Evolutionary conservation across 2,329 filamentous ascomycete species (phyloP), one percentile per base, ranked within the genome.

Genomic region (Didymosphaeria variabile): DNA sequence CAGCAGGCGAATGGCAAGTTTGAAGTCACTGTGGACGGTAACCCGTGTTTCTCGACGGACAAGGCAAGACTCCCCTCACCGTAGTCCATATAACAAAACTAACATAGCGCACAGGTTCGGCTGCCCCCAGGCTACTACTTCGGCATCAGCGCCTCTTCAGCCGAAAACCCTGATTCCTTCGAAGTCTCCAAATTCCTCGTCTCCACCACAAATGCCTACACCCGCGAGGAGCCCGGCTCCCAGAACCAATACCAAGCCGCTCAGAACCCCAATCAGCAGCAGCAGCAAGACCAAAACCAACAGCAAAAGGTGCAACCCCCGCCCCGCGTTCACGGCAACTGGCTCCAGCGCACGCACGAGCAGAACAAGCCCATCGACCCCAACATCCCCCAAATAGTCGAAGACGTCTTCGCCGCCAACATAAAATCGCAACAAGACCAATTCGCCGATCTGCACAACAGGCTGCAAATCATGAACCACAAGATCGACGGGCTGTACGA

Each of bases 101-200:
- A n/a, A 69, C 55, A 17, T 36, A 21, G 9, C 7, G 5, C 47
- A 67, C 52, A 92, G 83, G 85, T 98, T 72, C 84, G 83, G 63
- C 85, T 99, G 26, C 95, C 94, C 3, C 71, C 85, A 1, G 92
- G 92, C 67, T 96, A 98, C 82, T 86, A 87, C 76, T 92, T 97
- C 67, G 95, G 95, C 70, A 82, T 99, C 68, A 93, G 91, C 13
- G 95, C 94, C 45, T 91, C 92, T 17, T 94, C 92, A 3, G 91
- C 92, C 32, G 94, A 98, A 68, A 94, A 89, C 71, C 93, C 95
- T 0, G 95, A 99, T 80, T 97, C 93, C 5, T 97, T 97, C 72
- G 95, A 99, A 79, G 79, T 97, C 67, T 95, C 94, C 84, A 96
- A 94, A 77, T 86, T 98, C 74, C 85, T 91, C 38, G 87, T 95